Evolutionary conservation across 164 flowering plant genomes (phyloP).

Genomic region (Euptelea pleiosperma): DNA sequence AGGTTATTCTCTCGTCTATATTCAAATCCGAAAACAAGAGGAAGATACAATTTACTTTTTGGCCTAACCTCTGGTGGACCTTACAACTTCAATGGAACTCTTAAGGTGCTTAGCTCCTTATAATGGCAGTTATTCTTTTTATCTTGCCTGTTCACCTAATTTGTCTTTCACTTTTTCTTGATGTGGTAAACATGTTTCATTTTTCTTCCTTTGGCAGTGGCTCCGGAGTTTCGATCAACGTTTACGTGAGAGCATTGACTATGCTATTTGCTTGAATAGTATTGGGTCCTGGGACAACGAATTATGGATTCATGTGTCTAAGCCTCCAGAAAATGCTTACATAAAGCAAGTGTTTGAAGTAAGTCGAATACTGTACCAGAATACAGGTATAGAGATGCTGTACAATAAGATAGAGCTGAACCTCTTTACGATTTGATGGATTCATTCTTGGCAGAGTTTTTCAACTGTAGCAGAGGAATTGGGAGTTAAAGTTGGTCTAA

Average conservation of each 20-base stretch:
- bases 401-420: neutral
- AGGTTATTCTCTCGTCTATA: slow-evolving; percentile 85
- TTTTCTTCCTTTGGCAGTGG: slow-evolving; percentile 53
- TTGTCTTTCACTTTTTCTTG: slow-evolving; percentile 9
- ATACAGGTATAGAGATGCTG: slow-evolving; percentile 1
- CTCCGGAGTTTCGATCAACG: slow-evolving; percentile 92
- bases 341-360: slow-evolving; percentile 89
- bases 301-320: slow-evolving; percentile 87
- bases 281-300: slow-evolving; percentile 72
- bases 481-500: slow-evolving; percentile 72
- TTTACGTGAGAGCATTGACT: slow-evolving; percentile 89
- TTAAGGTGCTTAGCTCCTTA: slow-evolving; percentile 48
- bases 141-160: neutral
- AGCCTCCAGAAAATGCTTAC: slow-evolving; percentile 97
- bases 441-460: slow-evolving; percentile 58
- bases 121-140: neutral
- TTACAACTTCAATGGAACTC: slow-evolving; percentile 95
- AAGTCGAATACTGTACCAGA: slow-evolving; percentile 12
- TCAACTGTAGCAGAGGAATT: slow-evolving; percentile 67
- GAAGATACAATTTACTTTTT: slow-evolving; percentile 88
- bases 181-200: slow-evolving; percentile 3
- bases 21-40: slow-evolving; percentile 93
- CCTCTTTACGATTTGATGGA: slow-evolving; percentile 9
- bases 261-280: slow-evolving; percentile 95
- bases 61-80: slow-evolving; percentile 98